Evolutionary conservation across 352 stramenopile species (phyloP).

Genomic region (Thraustochytrium sp.): DNA sequence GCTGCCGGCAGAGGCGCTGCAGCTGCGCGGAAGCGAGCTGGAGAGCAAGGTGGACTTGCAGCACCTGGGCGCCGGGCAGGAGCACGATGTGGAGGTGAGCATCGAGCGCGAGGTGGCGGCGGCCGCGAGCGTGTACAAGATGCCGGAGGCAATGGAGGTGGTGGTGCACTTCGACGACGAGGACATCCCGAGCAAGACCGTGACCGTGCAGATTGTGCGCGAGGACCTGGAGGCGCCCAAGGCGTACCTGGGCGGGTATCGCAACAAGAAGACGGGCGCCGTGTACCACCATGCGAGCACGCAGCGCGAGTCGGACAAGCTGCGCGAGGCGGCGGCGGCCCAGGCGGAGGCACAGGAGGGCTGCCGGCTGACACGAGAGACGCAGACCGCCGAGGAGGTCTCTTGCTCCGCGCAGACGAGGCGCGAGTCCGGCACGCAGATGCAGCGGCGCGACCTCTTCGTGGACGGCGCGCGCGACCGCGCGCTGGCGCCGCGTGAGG

Average conservation of each 20-base stretch:
- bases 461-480: slow-evolving; percentile 66
- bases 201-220: neutral
- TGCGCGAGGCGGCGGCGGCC: neutral
- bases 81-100: neutral
- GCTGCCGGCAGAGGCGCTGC: slow-evolving; percentile 8
- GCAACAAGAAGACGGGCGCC: slow-evolving; percentile 71
- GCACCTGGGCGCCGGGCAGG: slow-evolving; percentile 22
- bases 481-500: slow-evolving; percentile 55
- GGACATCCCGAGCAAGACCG: neutral
- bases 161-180: slow-evolving; percentile 31
- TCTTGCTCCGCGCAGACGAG: slow-evolving; percentile 71
- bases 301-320: slow-evolving; percentile 56
- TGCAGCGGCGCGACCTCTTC: slow-evolving; percentile 62
- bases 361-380: slow-evolving; percentile 62
- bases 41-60: slow-evolving; percentile 59
- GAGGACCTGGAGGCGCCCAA: slow-evolving; percentile 56
- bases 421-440: slow-evolving; percentile 81
- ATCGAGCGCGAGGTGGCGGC: neutral
- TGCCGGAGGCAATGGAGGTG: neutral
- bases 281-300: slow-evolving; percentile 79
- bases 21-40: slow-evolving; percentile 55
- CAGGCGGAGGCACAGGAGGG: neutral
- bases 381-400: slow-evolving; percentile 71
- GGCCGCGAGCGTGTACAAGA: neutral
- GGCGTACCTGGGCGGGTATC: slow-evolving; percentile 76